Evolutionary conservation across 257 asterid species (phyloP).

Genomic region (Nyctanthes arbortristis): DNA sequence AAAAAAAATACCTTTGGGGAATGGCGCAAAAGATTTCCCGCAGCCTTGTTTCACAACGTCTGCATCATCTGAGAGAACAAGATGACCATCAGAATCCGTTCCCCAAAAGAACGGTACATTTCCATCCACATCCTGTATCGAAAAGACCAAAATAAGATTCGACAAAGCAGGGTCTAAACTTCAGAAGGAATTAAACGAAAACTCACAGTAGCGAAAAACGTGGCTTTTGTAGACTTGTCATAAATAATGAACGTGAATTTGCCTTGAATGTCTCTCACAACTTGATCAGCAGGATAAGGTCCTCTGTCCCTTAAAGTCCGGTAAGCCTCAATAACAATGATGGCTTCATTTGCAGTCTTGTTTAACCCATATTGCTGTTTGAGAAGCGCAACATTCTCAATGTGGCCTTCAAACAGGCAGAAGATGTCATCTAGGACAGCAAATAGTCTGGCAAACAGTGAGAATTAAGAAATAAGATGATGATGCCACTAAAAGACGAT

Average conservation of each 20-base stretch:
- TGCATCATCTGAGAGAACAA: slow-evolving; percentile 72
- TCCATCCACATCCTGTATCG: slow-evolving; percentile 68
- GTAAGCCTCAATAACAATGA: slow-evolving; percentile 85
- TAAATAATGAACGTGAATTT: slow-evolving; percentile 73
- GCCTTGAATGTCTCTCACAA: slow-evolving; percentile 82
- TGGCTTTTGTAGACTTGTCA: slow-evolving; percentile 53
- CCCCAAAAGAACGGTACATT: slow-evolving; percentile 91
- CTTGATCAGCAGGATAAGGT: slow-evolving; percentile 94
- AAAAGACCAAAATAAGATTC: slow-evolving; percentile 4
- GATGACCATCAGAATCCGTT: slow-evolving; percentile 79
- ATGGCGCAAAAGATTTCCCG: slow-evolving; percentile 84
- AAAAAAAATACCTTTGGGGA: slow-evolving; percentile 73
- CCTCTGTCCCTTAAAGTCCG: slow-evolving; percentile 96
- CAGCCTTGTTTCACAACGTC: slow-evolving; percentile 81
- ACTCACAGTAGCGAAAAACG: slow-evolving; percentile 80
- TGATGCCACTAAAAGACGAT: too few species aligned
- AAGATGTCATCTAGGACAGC: slow-evolving; percentile 83
- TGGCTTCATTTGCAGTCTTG: slow-evolving; percentile 86
- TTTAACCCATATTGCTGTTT: slow-evolving; percentile 90
- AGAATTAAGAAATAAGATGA: background rate
- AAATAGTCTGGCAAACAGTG: slow-evolving; percentile 52
- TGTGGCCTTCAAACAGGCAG: slow-evolving; percentile 95
- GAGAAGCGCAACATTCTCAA: slow-evolving; percentile 76
- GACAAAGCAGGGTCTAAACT: background rate
- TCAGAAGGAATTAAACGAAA: background rate